Percentiles rank a stretch among this genome's conserved stretches.
These are phyloP conservation scores for Rhizopus sp. DNA, from an alignment of 371 early-diverging fungal species.

Conservation along the genomic window DNA sequence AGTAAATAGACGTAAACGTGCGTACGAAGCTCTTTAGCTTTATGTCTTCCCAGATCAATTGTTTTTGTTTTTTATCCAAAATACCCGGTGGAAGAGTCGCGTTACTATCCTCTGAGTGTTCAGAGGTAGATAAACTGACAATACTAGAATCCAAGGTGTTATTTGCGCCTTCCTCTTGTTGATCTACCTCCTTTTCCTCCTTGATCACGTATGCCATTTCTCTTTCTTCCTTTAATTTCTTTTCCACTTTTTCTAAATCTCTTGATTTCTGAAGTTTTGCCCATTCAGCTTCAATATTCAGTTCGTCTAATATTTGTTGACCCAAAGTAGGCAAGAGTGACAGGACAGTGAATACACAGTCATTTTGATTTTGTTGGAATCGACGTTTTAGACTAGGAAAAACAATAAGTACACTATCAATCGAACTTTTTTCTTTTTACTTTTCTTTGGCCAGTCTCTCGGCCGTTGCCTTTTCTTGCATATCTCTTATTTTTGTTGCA, in stretches of 20 bases:
- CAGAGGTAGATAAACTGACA: slow-evolving; percentile 25
- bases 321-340: slow-evolving; percentile 76
- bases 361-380: slow-evolving; percentile 92
- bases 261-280: slow-evolving; percentile 66
- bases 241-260: slow-evolving; percentile 35
- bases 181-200: slow-evolving; percentile 17
- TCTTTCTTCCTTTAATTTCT: slow-evolving; percentile 24
- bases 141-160: slow-evolving; percentile 29
- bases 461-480: slow-evolving; percentile 62
- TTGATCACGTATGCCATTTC: slow-evolving; percentile 17
- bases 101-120: slow-evolving; percentile 14
- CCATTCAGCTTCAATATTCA: slow-evolving; percentile 80
- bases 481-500: slow-evolving; percentile 67
- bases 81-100: slow-evolving; percentile 26
- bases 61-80: slow-evolving; percentile 60
- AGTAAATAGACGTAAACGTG: slow-evolving; percentile 80
- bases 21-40: slow-evolving; percentile 85
- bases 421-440: slow-evolving; percentile 40
- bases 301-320: slow-evolving; percentile 73
- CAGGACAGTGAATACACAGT: slow-evolving; percentile 82
- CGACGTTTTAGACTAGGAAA: slow-evolving; percentile 72
- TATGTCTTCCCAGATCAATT: slow-evolving; percentile 87
- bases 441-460: slow-evolving; percentile 78
- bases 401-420: slow-evolving; percentile 1
- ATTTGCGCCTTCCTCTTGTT: slow-evolving; percentile 5